Percentiles rank a stretch among this genome's conserved stretches.
These are phyloP conservation scores for Rhododendron kiyosumense DNA, from an alignment of 148 eudicot species.

Conservation along the genomic window DNA sequence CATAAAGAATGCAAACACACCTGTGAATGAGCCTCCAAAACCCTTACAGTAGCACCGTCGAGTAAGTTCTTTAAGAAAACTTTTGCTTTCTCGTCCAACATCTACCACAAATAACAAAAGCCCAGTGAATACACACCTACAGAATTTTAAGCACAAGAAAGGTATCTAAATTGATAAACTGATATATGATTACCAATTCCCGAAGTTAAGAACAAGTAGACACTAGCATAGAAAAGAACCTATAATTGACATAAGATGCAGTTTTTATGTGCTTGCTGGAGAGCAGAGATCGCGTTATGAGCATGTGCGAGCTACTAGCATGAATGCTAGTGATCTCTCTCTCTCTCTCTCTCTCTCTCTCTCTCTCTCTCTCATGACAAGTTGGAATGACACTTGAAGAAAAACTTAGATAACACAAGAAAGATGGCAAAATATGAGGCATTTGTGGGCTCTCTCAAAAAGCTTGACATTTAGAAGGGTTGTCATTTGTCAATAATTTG, in stretches of 20 bases:
- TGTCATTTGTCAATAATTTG: background rate
- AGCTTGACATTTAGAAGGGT: background rate
- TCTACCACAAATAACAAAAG: background rate
- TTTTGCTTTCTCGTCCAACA: slow-evolving; percentile 37
- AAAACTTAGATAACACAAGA: background rate
- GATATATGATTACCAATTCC: too few relatives aligned
- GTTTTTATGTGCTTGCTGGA: background rate
- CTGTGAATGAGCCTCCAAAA: slow-evolving; percentile 28
- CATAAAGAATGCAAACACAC: slow-evolving; percentile 8
- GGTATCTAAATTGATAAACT: background rate
- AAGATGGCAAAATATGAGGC: background rate
- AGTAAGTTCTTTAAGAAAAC: slow-evolving; percentile 25
- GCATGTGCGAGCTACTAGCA: background rate
- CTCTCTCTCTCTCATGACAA: too few relatives aligned
- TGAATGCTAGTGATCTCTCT: background rate
- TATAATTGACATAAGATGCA: background rate
- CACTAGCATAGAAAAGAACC: background rate
- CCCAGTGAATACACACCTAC: background rate
- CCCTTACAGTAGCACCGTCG: slow-evolving; percentile 28
- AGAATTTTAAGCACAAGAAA: background rate
- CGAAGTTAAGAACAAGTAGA: background rate
- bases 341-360: too few relatives aligned
- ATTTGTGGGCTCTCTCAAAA: background rate
- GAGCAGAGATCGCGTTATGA: background rate
- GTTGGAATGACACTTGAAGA: too few relatives aligned